Evolutionary conservation across 202 grass and related monocot species (phyloP).

Genomic region (Brachypodium distachyon): DNA sequence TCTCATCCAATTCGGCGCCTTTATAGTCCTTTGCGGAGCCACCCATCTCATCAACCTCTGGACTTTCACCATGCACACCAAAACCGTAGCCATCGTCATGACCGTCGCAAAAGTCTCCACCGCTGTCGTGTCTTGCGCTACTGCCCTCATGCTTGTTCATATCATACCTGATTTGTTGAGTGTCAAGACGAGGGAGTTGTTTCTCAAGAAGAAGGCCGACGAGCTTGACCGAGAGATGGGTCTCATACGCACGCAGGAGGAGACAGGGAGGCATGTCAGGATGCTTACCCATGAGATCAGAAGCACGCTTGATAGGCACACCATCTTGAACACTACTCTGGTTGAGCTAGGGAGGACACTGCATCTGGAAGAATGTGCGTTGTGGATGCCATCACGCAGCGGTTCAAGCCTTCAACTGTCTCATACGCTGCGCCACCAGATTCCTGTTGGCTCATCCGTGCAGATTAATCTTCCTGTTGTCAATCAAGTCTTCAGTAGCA

Average conservation of each 20-base stretch:
- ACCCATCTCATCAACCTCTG: slow-evolving; percentile 59
- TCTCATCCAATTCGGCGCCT: slow-evolving; percentile 49
- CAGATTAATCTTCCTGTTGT: slow-evolving; percentile 28
- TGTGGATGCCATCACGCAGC: slow-evolving; percentile 37
- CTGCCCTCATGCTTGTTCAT: slow-evolving; percentile 49
- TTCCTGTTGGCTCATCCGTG: not conserved
- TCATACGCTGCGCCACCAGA: not conserved
- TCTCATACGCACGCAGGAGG: slow-evolving; percentile 35
- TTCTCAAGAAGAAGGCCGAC: slow-evolving; percentile 52
- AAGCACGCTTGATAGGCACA: slow-evolving; percentile 70
- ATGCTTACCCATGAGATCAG: slow-evolving; percentile 71
- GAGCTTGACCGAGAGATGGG: slow-evolving; percentile 51
- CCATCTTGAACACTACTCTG: slow-evolving; percentile 60
- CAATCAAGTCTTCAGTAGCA: slow-evolving; percentile 83
- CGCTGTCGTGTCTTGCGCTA: slow-evolving; percentile 48
- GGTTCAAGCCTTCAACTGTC: not conserved
- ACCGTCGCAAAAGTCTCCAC: slow-evolving; percentile 39
- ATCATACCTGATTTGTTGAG: slow-evolving; percentile 56
- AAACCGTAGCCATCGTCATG: slow-evolving; percentile 43
- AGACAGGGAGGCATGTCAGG: slow-evolving; percentile 56
- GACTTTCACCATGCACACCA: slow-evolving; percentile 46
- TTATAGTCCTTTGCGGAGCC: slow-evolving; percentile 10
- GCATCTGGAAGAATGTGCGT: slow-evolving; percentile 50
- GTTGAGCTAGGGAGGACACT: slow-evolving; percentile 54
- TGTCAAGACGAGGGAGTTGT: slow-evolving; percentile 49